phyloP scores from a whole-genome alignment of 352 stramenopile species.

The Blastocystis sp. region DNA sequence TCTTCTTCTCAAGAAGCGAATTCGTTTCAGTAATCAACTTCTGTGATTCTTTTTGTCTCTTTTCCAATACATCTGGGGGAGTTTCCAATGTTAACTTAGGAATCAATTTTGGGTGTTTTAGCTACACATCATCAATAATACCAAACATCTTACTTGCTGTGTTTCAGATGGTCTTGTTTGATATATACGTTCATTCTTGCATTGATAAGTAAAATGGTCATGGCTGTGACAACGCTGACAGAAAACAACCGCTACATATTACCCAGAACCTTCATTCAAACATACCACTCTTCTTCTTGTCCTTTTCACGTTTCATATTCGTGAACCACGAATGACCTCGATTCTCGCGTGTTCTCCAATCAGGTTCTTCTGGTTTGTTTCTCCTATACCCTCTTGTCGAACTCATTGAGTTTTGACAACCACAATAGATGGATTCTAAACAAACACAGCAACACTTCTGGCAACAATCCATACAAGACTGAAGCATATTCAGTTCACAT shows the following conservation, averaged over 20 bases:
- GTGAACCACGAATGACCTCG: conserved; percentile 39
- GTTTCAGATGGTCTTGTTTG: conserved; percentile 10
- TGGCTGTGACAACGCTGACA: conserved; percentile 1
- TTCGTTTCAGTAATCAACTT: neutral
- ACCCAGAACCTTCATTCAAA: neutral
- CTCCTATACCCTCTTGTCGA: neutral
- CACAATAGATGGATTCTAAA: neutral
- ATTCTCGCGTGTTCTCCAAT: conserved; percentile 57
- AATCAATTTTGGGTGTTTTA: conserved; percentile 27
- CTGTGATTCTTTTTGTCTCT: neutral
- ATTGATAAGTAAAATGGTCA: conserved; percentile 51
- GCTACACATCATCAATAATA: neutral
- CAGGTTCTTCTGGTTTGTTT: conserved; percentile 1
- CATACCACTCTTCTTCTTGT: conserved; percentile 3
- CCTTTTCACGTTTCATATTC: conserved; percentile 44
- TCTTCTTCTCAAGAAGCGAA: neutral
- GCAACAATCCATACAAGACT: neutral
- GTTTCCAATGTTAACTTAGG: neutral
- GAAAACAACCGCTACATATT: neutral
- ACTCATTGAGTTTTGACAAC: neutral
- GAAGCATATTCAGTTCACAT: conserved; percentile 10
- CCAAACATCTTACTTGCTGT: neutral
- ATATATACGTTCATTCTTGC: conserved; percentile 39
- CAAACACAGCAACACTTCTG: neutral
- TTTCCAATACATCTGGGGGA: conserved; percentile 21